Percentiles rank a stretch among this genome's conserved stretches.
Conservation (phyloP, 257 asterid genomes). For the Eustoma russellianum region DNA sequence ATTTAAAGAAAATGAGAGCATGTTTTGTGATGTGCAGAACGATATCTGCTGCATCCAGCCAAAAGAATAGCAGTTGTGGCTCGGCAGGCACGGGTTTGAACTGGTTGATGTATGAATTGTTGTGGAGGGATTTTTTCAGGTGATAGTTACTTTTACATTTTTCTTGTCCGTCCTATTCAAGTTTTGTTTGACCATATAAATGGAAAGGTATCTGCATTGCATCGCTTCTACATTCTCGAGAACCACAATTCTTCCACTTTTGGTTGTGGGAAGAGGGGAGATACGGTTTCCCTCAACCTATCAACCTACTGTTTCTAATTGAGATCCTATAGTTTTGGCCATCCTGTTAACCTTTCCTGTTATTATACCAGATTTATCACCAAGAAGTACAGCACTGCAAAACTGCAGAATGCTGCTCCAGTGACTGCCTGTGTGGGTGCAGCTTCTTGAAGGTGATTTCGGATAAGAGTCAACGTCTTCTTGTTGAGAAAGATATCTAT, state of each 20-base stretch:
- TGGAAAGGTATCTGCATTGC: too few relatives aligned
- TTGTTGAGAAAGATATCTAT: too few relatives aligned
- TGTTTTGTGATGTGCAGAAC: conserved; percentile 33
- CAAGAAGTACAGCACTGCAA: conserved; percentile 72
- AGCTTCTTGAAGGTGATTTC: conserved; percentile 35
- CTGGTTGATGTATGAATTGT: conserved; percentile 92
- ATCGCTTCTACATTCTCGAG: too few relatives aligned
- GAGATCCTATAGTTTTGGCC: background rate
- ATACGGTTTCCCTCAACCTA: too few relatives aligned
- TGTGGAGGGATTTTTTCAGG: conserved; percentile 99
- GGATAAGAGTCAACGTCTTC: background rate
- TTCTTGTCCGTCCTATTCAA: too few relatives aligned
- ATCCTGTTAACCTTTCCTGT: background rate
- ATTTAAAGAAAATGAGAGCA: background rate
- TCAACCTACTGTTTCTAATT: too few relatives aligned
- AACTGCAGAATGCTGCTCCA: conserved; percentile 50
- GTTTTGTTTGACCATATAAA: too few relatives aligned
- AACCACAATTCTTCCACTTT: too few relatives aligned
- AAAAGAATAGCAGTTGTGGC: conserved; percentile 35
- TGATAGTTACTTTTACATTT: conserved; percentile 2
- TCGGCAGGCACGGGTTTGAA: conserved; percentile 56
- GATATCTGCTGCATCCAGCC: conserved; percentile 45
- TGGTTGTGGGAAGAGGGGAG: too few relatives aligned
- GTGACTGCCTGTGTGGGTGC: conserved; percentile 75
- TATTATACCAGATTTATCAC: conserved; percentile 68